A percentile compares a stretch with the other conserved stretches of the same genome.
phyloP scores from a whole-genome alignment of 2,329 filamentous ascomycete species.

The Colletotrichum truncatum region DNA sequence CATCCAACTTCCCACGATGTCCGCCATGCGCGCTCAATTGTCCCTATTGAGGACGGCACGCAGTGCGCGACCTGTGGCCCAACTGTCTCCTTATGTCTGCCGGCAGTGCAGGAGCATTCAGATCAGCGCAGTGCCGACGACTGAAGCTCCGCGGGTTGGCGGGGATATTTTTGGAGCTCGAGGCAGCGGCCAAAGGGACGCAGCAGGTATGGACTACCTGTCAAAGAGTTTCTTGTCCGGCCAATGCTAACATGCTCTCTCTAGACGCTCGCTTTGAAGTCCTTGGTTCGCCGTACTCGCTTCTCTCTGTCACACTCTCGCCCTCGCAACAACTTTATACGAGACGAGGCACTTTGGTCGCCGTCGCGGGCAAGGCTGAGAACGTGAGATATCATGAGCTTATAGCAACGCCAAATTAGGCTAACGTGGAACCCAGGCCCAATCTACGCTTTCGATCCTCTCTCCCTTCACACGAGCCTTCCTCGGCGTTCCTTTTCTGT shows the following conservation, averaged over 20 bases:
- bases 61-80: constrained; percentile 37
- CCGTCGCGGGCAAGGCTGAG: constrained; percentile 87
- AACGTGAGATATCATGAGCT: constrained; percentile 68
- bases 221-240: no score
- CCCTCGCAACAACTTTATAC: constrained; percentile 95
- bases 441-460: constrained; percentile 89
- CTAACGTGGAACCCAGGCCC: constrained; percentile 62
- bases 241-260: not conserved
- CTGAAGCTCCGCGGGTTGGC: constrained; percentile 58
- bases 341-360: constrained; percentile 88
- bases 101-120: constrained; percentile 68
- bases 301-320: constrained; percentile 91
- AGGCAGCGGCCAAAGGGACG: constrained; percentile 52
- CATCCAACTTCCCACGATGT: constrained; percentile 18
- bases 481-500: constrained; percentile 92
- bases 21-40: constrained; percentile 54
- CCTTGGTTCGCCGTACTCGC: constrained; percentile 88
- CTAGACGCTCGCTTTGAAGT: constrained; percentile 95
- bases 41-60: constrained; percentile 47
- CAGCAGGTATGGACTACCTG: constrained; percentile 53
- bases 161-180: constrained; percentile 66
- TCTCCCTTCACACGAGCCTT: constrained; percentile 82
- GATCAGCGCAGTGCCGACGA: constrained; percentile 69
- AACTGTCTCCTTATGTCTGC: constrained; percentile 52
- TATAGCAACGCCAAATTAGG: constrained; percentile 1